Base-by-base conservation (phyloP, 129 eudicot genomes). In the Artemisia argyi region DNA sequence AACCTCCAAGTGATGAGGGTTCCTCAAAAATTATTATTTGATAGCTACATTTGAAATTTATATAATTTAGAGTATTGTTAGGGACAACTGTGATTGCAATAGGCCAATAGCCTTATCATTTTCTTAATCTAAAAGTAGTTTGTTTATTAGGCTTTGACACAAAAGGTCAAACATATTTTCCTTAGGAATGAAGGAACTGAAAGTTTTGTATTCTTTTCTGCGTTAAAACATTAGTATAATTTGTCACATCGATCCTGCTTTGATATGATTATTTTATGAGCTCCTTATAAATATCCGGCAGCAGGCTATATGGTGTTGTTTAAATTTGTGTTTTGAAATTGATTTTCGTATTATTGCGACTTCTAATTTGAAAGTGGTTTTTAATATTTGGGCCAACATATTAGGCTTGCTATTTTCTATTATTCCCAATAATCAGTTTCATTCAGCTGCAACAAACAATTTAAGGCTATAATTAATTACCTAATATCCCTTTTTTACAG, bases 11-110 rank as follows among this genome's bases (percentile, higher is more conserved):
- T 47, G 48, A 72, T 3, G 28, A 46, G 49, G 48, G 46, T 50
- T 44, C 18, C 59, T 13, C 0, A 10, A 7, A 8, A 9, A 20
- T 72, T n/a, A 11, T 5, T 48, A 49, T 11, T 48, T 61, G 32
- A 73, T 19, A n/a, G 69, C 30, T 61, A 15, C 11, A n/a, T 47
- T 47, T 24, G 39, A 72, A 15, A 14, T 22, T 60, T 60, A 46
- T 17, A 20, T 55, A 39, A 4, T 69, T 14, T 0, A 26, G 65
- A 60, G 16, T 26, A 24, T n/a, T 20, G 16, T 26, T 56, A 30
- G 30, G 19, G 61, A 19, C 28, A 56, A 56, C 28, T 56, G 10
- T 56, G 12, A 18, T 18, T 7, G 5, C 26, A 56, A 24, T 56
- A 56, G 61, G 61, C 60, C 60, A 16, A 17, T 54, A 22, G 64